phyloP scores from a whole-genome alignment of 345 rosid genomes.

The Noccaea bulbosa region DNA sequence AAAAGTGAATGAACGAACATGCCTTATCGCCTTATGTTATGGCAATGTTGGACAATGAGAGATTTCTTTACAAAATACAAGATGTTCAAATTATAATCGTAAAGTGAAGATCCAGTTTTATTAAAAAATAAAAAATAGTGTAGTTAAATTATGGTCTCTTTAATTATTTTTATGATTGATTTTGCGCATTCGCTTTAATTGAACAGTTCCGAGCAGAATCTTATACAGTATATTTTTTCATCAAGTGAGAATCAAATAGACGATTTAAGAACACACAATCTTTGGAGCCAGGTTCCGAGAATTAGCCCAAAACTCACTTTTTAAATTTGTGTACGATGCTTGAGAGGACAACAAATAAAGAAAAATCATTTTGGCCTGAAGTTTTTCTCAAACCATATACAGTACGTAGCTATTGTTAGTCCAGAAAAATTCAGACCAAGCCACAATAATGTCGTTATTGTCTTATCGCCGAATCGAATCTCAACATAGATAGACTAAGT shows the following conservation, averaged over 20 bases:
- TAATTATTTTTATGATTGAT: no score
- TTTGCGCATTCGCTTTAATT: no score
- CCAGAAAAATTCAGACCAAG: neutral
- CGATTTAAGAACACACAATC: no score
- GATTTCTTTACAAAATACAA: neutral
- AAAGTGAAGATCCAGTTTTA: neutral
- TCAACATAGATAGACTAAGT: neutral
- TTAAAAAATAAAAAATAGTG: neutral
- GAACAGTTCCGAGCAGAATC: no score
- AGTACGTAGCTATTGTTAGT: neutral
- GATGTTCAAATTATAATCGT: neutral
- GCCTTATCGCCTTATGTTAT: neutral
- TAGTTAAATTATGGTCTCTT: neutral
- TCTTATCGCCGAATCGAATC: slow-evolving; percentile 11
- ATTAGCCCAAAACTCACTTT: no score
- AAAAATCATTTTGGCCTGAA: neutral
- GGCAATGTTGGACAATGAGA: neutral
- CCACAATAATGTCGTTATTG: neutral
- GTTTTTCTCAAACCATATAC: neutral
- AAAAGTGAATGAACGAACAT: no score
- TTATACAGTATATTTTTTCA: no score
- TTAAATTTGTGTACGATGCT: no score
- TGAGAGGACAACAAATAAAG: no score
- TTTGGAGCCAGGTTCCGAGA: no score
- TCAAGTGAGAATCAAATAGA: no score